Conservation (phyloP, 164 flowering plant genomes). For the Annona squamosa region DNA sequence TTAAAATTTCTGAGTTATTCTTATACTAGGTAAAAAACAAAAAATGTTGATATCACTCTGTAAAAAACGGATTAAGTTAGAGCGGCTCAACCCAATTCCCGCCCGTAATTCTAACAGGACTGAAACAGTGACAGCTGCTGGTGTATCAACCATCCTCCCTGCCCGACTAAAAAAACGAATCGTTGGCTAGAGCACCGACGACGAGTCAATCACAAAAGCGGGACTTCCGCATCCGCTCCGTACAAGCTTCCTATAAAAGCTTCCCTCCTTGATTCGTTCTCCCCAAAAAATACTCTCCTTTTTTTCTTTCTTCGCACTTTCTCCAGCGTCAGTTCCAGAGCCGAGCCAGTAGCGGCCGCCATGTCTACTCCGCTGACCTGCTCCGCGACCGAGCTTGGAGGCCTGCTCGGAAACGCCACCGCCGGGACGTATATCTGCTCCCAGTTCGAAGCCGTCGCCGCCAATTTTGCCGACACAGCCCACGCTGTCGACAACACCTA, state of each 20-base stretch:
- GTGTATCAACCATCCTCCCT: too few species aligned
- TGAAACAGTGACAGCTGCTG: too few species aligned
- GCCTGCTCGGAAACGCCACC: constrained; percentile 22
- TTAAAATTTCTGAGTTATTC: too few species aligned
- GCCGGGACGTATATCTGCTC: constrained; percentile 28
- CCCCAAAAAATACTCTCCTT: neutral
- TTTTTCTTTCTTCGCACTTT: neutral
- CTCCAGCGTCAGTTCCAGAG: neutral
- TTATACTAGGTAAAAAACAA: too few species aligned
- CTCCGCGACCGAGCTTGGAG: constrained; percentile 23
- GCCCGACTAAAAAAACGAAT: too few species aligned
- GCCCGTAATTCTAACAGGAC: too few species aligned
- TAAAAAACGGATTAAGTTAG: too few species aligned
- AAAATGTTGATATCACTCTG: too few species aligned
- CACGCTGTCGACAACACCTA: constrained; percentile 32
- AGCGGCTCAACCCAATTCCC: too few species aligned
- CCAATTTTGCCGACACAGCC: constrained; percentile 15
- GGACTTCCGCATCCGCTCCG: neutral
- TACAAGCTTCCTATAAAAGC: neutral
- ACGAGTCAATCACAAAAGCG: neutral
- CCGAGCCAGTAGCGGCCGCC: neutral
- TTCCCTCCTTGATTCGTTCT: too few species aligned
- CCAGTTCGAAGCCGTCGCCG: constrained; percentile 14
- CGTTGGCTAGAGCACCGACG: neutral
- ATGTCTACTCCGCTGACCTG: constrained; percentile 26